Evolutionary conservation across 345 rosid genomes (phyloP), one percentile per base, ranked within the genome.

Genomic region (Sonneratia caseolaris): DNA sequence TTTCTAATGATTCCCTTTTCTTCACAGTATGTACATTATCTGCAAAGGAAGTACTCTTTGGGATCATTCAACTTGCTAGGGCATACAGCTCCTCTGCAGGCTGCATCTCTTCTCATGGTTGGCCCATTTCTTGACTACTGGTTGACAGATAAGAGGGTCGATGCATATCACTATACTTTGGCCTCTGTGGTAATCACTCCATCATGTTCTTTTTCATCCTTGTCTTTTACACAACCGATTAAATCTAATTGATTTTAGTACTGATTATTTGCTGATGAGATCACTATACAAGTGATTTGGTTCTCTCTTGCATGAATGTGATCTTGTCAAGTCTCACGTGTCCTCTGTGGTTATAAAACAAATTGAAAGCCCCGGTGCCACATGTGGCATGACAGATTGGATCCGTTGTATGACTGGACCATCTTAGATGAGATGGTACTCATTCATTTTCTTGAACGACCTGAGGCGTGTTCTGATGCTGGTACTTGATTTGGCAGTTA

Each of bases 31-130:
- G 99, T 96, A 77, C 97, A 96, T 84, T 82, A 67, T 85, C 97
- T 96, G 77, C 96, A 92, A 74, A 75, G 97, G 80, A 92, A 86
- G 81, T 90, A 92, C 79, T 84, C 92, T 42, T 83, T 96, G 15
- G 95, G 97, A 70, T 96, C 99, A 72, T 96, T 92, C 79, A 91
- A 87, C 78, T 78, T 96, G 70, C 79, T 92, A 78, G 99, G 97
- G 68, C 98, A 91, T 81, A 96, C 98, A 19, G 99, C 98, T 83
- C 99, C 97, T 2, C 89, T 87, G 53, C 99, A 96, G 85, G 98
- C 98, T 53, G 88, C 87, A 64, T 88, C 95, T 74, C 81, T 96
- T 77, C 85, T 96, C 71, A 70, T 89, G 68, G 83, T 81, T 11
- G 99, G 99, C 24, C 99, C 98, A 36, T 89, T 96, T 82, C 75